These are phyloP conservation scores for Aquanectria penicillioides DNA, from an alignment of 2,329 filamentous ascomycete species.

Conservation along the genomic window DNA sequence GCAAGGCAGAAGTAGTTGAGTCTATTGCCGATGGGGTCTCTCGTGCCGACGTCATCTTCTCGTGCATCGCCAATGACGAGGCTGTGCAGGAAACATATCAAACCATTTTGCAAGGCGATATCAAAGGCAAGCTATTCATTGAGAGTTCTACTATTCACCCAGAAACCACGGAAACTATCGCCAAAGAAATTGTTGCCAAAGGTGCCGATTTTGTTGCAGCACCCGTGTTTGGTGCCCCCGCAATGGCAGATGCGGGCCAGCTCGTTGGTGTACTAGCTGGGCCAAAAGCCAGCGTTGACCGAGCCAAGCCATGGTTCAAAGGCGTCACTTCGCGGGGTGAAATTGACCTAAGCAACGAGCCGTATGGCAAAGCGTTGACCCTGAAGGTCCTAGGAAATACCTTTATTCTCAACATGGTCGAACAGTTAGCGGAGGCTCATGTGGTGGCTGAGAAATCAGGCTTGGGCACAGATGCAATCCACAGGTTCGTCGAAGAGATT, in stretches of 20 bases:
- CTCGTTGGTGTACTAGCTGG: slow-evolving; percentile 81
- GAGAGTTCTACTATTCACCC: slow-evolving; percentile 92
- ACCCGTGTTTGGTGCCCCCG: slow-evolving; percentile 76
- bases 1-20: slow-evolving; percentile 71
- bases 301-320: slow-evolving; percentile 75
- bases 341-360: slow-evolving; percentile 76
- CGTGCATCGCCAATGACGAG: slow-evolving; percentile 81
- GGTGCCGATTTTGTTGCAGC: slow-evolving; percentile 80
- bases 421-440: slow-evolving; percentile 81
- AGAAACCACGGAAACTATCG: slow-evolving; percentile 76
- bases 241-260: slow-evolving; percentile 75
- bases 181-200: slow-evolving; percentile 63
- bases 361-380: slow-evolving; percentile 73
- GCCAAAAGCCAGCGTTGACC: slow-evolving; percentile 66
- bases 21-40: slow-evolving; percentile 73
- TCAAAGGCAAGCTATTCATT: slow-evolving; percentile 80
- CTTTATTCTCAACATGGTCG: slow-evolving; percentile 85
- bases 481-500: slow-evolving; percentile 76
- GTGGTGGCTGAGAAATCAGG: slow-evolving; percentile 84
- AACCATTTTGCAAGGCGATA: slow-evolving; percentile 61
- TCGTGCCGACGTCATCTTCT: slow-evolving; percentile 81
- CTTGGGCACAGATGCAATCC: slow-evolving; percentile 74
- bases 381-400: slow-evolving; percentile 90
- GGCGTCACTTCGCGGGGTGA: slow-evolving; percentile 76
- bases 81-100: slow-evolving; percentile 73